phyloP scores from a whole-genome alignment of 441 rosid species.

The Croton setiger region DNA sequence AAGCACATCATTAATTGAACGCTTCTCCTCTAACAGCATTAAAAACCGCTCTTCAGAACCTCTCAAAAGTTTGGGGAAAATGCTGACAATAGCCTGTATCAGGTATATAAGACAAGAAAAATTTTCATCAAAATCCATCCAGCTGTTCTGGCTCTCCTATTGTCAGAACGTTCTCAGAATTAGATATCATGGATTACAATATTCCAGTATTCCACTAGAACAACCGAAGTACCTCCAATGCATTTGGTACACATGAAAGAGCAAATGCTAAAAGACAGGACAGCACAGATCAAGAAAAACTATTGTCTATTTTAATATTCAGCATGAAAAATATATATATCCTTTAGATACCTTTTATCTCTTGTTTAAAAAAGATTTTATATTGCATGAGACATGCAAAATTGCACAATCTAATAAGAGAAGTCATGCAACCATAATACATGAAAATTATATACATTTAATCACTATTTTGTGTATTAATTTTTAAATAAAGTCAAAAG shows the following conservation, averaged over 20 bases:
- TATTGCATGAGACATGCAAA: too few species aligned
- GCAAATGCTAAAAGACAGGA: too few species aligned
- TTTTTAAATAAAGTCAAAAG: not conserved
- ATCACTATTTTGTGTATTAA: not conserved
- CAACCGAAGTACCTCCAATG: not conserved
- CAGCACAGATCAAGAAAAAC: too few species aligned
- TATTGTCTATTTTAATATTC: too few species aligned
- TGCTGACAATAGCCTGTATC: constrained; percentile 61
- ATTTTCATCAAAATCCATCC: not conserved
- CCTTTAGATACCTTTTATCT: too few species aligned
- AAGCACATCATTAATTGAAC: constrained; percentile 42
- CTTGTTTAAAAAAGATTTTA: too few species aligned
- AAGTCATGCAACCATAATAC: too few species aligned
- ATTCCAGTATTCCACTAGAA: not conserved
- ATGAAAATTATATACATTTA: not conserved
- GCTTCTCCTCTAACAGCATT: constrained; percentile 50
- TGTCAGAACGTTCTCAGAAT: not conserved
- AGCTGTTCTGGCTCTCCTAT: not conserved
- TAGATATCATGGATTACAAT: not conserved
- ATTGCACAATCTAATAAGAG: too few species aligned
- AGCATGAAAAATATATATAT: too few species aligned
- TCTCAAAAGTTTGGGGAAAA: constrained; percentile 72
- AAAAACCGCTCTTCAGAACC: constrained; percentile 65
- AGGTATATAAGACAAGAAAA: not conserved
- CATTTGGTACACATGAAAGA: too few species aligned